Conservation (phyloP, 1,139 yeast genomes). For the Entelexis sorbosivorans region DNA sequence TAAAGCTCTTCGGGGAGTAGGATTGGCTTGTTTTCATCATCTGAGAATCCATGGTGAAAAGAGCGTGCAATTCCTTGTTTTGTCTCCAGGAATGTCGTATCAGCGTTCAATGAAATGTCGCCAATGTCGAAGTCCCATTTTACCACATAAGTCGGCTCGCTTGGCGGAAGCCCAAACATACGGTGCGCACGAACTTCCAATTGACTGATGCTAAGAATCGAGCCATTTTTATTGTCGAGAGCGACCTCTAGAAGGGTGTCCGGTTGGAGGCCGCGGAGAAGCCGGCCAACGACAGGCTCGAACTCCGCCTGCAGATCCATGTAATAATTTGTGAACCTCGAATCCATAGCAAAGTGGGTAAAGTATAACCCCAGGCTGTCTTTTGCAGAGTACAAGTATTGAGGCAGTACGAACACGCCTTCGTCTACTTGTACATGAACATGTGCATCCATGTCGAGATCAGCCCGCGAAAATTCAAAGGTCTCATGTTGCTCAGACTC, state of each 20-base stretch:
- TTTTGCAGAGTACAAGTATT: slow-evolving; percentile 53
- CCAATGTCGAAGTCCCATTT: slow-evolving; percentile 80
- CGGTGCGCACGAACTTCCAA: slow-evolving; percentile 49
- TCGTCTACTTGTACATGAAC: slow-evolving; percentile 57
- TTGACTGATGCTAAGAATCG: slow-evolving; percentile 14
- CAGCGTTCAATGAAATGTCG: slow-evolving; percentile 43
- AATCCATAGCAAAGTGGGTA: slow-evolving; percentile 59
- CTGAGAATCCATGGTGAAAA: slow-evolving; percentile 53
- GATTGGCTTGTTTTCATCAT: slow-evolving; percentile 62
- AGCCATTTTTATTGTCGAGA: slow-evolving; percentile 48
- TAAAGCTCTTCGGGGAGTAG: slow-evolving; percentile 46
- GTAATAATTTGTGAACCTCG: slow-evolving; percentile 80
- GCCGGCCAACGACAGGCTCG: slow-evolving; percentile 31
- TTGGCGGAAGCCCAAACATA: slow-evolving; percentile 85
- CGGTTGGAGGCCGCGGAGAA: slow-evolving; percentile 22
- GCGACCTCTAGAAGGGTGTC: slow-evolving; percentile 32
- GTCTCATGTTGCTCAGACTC: slow-evolving; percentile 29
- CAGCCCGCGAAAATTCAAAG: slow-evolving; percentile 26
- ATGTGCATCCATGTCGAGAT: slow-evolving; percentile 67
- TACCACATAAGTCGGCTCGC: slow-evolving; percentile 76
- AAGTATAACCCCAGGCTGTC: slow-evolving; percentile 56
- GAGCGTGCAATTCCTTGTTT: slow-evolving; percentile 38
- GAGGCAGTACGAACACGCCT: slow-evolving; percentile 65
- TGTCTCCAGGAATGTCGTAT: slow-evolving; percentile 40
- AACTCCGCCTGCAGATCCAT: slow-evolving; percentile 43